Evolutionary conservation across 305 asterid species (phyloP), one percentile per base, ranked within the genome.

Genomic region (Stenogyne calaminthoides): DNA sequence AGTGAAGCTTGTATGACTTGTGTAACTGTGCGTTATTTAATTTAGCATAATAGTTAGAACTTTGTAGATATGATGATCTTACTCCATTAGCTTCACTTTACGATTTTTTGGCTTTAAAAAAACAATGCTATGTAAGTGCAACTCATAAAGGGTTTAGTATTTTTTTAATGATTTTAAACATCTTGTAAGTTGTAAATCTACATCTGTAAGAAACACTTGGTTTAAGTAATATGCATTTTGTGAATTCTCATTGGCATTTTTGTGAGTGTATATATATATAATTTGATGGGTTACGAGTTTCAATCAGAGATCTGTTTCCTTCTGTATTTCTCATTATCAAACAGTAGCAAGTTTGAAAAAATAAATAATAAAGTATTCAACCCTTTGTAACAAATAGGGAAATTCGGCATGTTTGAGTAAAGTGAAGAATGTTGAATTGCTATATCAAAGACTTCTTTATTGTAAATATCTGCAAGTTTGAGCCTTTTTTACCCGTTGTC

Each of bases 241-340:
- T 62, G 49, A 49, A 18, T 62, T 39, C 25, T 52, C 34, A 63
- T 27, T 57, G 22, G 58, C 67, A 64, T 61, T 61, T 39, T 16
- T 10, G 10, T 58, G 9, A 2, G 7, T 34, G 7, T 34, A 16
- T 4, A 14, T 46, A 5, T 46, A 37, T 25, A 6, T 16, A 51
- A 16, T 19, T 34, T 57, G 14, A 11, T 22, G 25, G 11, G n/a
- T 10, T 49, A 49, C 56, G 20, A 47, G 25, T 69, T 56, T 69
- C 73, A 55, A 69, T 22, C 32, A 55, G 52, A 19, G 6, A 22
- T 29, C 7, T 7, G 1, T 32, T 49, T 61, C 39, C 29, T 57
- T 19, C 51, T 49, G 63, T n/a, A 15, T 47, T 58, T 71, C 51
- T 29, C 67, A 65, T 73, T 22, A 64, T 39, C 8, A n/a, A 69